A percentile compares a stretch with the other conserved stretches of the same genome.
These are phyloP conservation scores for Quercus lobata DNA, from an alignment of 331 rosid genomes.

Conservation along the genomic window DNA sequence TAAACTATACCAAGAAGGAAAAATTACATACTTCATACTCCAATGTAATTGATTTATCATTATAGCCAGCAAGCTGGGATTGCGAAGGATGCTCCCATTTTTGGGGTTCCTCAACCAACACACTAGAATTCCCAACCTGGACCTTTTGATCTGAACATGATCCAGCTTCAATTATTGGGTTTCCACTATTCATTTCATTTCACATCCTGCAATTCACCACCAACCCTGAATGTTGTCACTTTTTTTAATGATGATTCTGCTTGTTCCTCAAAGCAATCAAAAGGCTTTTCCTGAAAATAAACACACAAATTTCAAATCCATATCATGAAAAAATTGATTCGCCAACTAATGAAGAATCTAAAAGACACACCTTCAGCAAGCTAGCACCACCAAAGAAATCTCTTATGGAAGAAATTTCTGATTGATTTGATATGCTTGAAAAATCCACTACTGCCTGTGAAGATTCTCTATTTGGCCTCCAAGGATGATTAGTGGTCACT, in stretches of 20 bases:
- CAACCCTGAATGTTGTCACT: conserved; percentile 1
- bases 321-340: background rate
- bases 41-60: conserved; percentile 1
- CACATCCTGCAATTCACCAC: background rate
- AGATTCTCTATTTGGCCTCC: conserved; percentile 2
- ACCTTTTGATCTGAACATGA: conserved; percentile 1
- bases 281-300: conserved; percentile 10
- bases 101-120: background rate
- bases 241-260: conserved; percentile 2
- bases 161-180: background rate
- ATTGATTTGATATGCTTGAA: conserved; percentile 3
- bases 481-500: background rate
- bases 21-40: conserved; percentile 31
- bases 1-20: conserved; percentile 7
- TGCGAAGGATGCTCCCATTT: background rate
- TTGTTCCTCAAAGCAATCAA: conserved; percentile 5
- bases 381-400: background rate
- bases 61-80: background rate
- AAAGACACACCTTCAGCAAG: background rate
- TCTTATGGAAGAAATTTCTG: conserved; percentile 9
- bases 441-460: background rate
- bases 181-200: conserved; percentile 2
- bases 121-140: background rate
- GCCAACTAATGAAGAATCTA: background rate
- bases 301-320: conserved; percentile 4